phyloP scores from a whole-genome alignment of 75 land plant genomes.

The Pinus taeda region DNA sequence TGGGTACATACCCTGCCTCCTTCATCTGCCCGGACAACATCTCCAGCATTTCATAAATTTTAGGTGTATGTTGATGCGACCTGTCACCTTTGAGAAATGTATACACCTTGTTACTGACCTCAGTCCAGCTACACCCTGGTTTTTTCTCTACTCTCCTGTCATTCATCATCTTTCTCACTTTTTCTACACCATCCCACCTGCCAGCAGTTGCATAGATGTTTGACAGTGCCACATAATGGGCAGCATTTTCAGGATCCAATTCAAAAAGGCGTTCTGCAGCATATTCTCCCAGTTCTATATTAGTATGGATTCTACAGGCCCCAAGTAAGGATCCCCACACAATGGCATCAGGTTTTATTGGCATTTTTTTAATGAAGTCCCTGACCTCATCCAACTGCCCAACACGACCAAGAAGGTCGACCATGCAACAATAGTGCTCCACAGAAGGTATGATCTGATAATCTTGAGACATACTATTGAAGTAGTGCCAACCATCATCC shows the following conservation, averaged over 20 bases:
- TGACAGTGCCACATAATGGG: conserved; percentile 20
- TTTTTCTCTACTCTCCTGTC: conserved; percentile 8
- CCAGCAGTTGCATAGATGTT: conserved; percentile 13
- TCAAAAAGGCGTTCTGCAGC: neutral
- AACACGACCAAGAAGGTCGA: neutral
- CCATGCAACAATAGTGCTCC: conserved; percentile 13
- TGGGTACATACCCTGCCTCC: conserved; percentile 18
- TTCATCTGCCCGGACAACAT: conserved; percentile 4
- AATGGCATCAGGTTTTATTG: neutral
- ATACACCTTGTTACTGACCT: conserved; percentile 9
- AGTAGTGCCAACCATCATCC: conserved; percentile 8
- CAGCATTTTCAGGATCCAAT: conserved; percentile 13
- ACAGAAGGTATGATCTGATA: neutral
- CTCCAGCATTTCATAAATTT: conserved; percentile 9
- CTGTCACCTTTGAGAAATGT: conserved; percentile 10
- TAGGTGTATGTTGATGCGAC: conserved; percentile 10
- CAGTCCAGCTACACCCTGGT: conserved; percentile 21
- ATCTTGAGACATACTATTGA: neutral
- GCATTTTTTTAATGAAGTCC: neutral
- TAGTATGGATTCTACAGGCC: neutral
- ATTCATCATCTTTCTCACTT: conserved; percentile 16
- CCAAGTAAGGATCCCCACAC: neutral
- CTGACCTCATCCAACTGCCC: neutral
- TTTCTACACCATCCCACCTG: conserved; percentile 16
- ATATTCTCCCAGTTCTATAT: neutral